Evolutionary conservation across 768 basidiomycete genomes (phyloP).

Genomic region (Chalciporus pseudorubinellus): DNA sequence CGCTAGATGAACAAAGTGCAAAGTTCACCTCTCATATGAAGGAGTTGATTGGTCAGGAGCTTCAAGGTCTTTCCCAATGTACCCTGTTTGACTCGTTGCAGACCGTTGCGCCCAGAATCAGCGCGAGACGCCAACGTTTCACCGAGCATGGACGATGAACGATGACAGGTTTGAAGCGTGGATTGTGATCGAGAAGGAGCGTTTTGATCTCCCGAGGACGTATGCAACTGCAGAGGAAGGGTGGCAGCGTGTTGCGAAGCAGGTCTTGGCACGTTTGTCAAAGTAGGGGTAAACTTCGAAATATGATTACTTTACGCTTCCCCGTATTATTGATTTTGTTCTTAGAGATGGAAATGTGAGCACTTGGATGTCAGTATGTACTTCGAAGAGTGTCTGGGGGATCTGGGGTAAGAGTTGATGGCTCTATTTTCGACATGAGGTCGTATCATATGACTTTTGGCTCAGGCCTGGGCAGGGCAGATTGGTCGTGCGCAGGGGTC

Average conservation of each 20-base stretch:
- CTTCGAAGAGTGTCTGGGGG: too few relatives aligned
- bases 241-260: constrained; percentile 43
- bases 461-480: too few relatives aligned
- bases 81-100: constrained; percentile 7
- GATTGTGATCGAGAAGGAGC: constrained; percentile 45
- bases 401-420: too few relatives aligned
- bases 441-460: too few relatives aligned
- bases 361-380: too few relatives aligned
- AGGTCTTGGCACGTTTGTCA: constrained; percentile 40
- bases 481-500: too few relatives aligned
- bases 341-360: too few relatives aligned
- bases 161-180: constrained; percentile 38
- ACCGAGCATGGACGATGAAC: constrained; percentile 19
- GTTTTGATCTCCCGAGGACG: constrained; percentile 42
- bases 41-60: constrained; percentile 11
- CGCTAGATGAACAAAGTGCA: not conserved
- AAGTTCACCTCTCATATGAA: constrained; percentile 12
- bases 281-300: constrained; percentile 8
- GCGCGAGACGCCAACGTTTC: constrained; percentile 33
- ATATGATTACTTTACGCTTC: not conserved
- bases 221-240: constrained; percentile 41
- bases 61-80: not conserved
- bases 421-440: too few relatives aligned
- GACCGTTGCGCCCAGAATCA: constrained; percentile 17
- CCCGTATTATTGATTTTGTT: too few relatives aligned